Conservation (phyloP, 1,139 yeast genomes). For the Meyerozyma sp. region DNA sequence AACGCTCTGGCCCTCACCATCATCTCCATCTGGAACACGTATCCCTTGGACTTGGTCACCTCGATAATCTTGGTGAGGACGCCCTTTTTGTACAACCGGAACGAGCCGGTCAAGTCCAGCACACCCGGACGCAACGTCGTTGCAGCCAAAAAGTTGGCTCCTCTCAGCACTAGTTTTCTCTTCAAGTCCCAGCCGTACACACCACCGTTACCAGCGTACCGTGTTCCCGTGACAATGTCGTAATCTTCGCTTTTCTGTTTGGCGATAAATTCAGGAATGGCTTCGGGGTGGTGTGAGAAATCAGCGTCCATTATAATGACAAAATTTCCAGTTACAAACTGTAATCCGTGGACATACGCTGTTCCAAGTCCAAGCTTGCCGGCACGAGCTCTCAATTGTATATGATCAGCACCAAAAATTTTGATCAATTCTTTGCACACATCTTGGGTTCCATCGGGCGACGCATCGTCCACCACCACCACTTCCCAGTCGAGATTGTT, state of each 20-base stretch:
- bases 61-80: constrained; percentile 63
- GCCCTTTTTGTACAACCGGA: constrained; percentile 69
- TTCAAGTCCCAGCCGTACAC: constrained; percentile 85
- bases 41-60: constrained; percentile 72
- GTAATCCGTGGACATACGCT: constrained; percentile 76
- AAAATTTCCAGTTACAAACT: constrained; percentile 67
- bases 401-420: constrained; percentile 61
- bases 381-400: constrained; percentile 66
- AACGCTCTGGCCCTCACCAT: constrained; percentile 75
- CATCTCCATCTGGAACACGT: constrained; percentile 89
- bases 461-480: constrained; percentile 72
- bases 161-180: constrained; percentile 73
- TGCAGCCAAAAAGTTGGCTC: constrained; percentile 76
- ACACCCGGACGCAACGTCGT: constrained; percentile 69
- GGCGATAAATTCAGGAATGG: constrained; percentile 70
- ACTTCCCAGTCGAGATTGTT: constrained; percentile 70
- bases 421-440: constrained; percentile 61
- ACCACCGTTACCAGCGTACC: constrained; percentile 80
- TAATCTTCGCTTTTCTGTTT: constrained; percentile 60
- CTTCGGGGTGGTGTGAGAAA: constrained; percentile 77
- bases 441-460: constrained; percentile 81
- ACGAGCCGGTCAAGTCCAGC: constrained; percentile 75
- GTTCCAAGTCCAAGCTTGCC: constrained; percentile 82
- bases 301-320: constrained; percentile 86
- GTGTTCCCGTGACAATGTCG: constrained; percentile 82